These are phyloP conservation scores for Paxillus involutus DNA, from an alignment of 768 basidiomycete genomes.

Conservation along the genomic window DNA sequence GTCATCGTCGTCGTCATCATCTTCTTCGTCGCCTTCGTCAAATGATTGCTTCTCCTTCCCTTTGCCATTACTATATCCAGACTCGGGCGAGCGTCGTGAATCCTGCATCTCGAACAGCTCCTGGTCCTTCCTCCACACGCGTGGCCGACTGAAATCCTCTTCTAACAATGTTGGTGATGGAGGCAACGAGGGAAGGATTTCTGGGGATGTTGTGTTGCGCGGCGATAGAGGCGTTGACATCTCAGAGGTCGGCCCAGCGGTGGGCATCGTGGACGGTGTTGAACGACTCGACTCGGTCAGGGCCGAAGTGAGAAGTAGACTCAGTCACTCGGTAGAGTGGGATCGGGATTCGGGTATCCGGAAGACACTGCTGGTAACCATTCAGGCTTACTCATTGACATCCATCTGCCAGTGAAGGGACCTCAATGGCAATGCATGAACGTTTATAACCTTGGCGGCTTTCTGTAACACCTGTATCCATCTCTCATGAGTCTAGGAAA, in stretches of 20 bases:
- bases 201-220: constrained; percentile 1
- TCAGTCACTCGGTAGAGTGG: not conserved
- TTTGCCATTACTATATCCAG: constrained; percentile 8
- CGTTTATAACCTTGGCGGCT: not conserved
- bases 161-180: constrained; percentile 40
- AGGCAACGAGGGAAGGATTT: constrained; percentile 33
- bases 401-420: not conserved
- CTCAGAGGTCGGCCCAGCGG: constrained; percentile 4
- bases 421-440: not conserved
- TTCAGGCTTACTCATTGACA: not conserved
- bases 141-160: constrained; percentile 43
- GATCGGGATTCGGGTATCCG: constrained; percentile 18
- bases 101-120: constrained; percentile 18
- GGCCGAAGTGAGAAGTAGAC: not conserved
- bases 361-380: no score
- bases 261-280: constrained; percentile 3
- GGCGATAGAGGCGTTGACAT: constrained; percentile 17
- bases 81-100: constrained; percentile 20
- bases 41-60: constrained; percentile 34
- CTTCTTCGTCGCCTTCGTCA: constrained; percentile 17
- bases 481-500: not conserved
- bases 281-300: not conserved
- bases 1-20: constrained; percentile 26
- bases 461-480: not conserved
- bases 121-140: constrained; percentile 33